Conservation (phyloP, 306 rosid species). For the Vachellia pachyceras region DNA sequence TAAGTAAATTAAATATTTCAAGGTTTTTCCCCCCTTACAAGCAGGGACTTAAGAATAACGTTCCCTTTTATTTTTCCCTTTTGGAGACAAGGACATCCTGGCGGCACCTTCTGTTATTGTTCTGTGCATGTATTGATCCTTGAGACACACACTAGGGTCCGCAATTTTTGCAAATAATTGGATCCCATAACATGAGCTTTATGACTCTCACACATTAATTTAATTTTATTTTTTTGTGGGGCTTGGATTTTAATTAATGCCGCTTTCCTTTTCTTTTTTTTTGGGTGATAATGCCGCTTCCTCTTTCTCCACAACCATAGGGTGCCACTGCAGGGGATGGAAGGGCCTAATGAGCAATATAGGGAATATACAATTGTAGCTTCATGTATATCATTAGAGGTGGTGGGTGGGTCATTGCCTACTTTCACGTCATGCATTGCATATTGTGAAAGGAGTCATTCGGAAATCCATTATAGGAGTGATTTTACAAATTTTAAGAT, state of each 20-base stretch:
- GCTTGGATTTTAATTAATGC: constrained; percentile 1
- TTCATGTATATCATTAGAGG: not conserved
- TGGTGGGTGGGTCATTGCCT: not conserved
- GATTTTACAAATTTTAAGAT: too few species aligned
- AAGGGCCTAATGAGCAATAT: not conserved
- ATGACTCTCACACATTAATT: constrained; percentile 28
- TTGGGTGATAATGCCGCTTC: constrained; percentile 28
- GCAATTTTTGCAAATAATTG: constrained; percentile 35
- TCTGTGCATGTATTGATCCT: not conserved
- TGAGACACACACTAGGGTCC: not conserved
- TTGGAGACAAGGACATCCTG: constrained; percentile 20
- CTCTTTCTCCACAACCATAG: not conserved
- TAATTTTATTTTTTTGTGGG: not conserved
- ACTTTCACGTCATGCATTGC: constrained; percentile 7
- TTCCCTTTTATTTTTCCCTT: not conserved
- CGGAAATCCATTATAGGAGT: too few species aligned
- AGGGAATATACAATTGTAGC: not conserved
- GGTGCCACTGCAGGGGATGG: constrained; percentile 26
- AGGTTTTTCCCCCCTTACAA: too few species aligned
- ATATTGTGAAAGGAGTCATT: too few species aligned
- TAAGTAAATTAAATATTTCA: too few species aligned
- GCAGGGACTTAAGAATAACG: not conserved
- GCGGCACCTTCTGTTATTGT: not conserved
- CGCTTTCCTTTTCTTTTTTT: constrained; percentile 25
- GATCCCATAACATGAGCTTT: constrained; percentile 9